Evolutionary conservation across 2,329 filamentous ascomycete genomes (phyloP).

Genomic region (Nothophaeocryptopus gaeumannii): DNA sequence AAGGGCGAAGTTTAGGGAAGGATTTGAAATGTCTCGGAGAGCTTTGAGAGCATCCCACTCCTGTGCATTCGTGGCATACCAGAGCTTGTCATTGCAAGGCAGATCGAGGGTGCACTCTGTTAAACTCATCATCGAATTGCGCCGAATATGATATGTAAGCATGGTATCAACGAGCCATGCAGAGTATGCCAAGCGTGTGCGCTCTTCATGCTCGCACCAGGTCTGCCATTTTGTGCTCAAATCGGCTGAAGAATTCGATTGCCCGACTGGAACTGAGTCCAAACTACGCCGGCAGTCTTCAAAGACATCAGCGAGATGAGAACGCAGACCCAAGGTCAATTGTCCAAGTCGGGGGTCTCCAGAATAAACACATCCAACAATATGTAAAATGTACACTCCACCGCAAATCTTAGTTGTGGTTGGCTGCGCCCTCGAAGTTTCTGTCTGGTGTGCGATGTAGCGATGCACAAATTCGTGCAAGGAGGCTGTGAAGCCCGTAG

Average conservation of each 20-base stretch:
- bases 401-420: not conserved
- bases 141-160: constrained; percentile 23
- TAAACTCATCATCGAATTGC: constrained; percentile 14
- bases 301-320: constrained; percentile 5
- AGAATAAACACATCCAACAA: constrained; percentile 13
- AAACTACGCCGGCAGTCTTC: not conserved
- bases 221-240: constrained; percentile 13
- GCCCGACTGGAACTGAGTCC: not conserved
- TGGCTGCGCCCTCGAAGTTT: not conserved
- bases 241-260: not conserved
- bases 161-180: constrained; percentile 30
- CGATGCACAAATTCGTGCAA: constrained; percentile 22
- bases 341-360: constrained; percentile 7
- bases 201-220: constrained; percentile 21
- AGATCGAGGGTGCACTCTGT: constrained; percentile 23
- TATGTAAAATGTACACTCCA: constrained; percentile 14
- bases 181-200: constrained; percentile 22
- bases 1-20: constrained; percentile 43
- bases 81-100: constrained; percentile 29
- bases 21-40: constrained; percentile 9
- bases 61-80: constrained; percentile 24
- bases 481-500: constrained; percentile 9
- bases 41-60: constrained; percentile 23
- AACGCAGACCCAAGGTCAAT: constrained; percentile 3
- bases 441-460: constrained; percentile 8